Base-by-base conservation (phyloP, 2,329 filamentous ascomycete genomes). In the Trichoderma afroharzianum region DNA sequence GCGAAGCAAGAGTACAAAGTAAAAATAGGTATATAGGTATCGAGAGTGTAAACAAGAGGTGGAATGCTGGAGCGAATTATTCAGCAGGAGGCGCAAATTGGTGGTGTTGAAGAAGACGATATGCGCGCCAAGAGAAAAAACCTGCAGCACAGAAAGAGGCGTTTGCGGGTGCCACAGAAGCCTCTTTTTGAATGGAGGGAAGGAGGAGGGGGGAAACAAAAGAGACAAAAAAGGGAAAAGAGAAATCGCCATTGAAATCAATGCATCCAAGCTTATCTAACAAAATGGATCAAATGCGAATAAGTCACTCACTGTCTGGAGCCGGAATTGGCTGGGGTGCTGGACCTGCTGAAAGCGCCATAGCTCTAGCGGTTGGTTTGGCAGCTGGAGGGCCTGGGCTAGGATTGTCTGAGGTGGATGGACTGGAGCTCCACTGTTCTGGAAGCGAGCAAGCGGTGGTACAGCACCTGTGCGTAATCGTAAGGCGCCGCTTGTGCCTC, bases 271-370 rank as follows among this genome's bases (percentile, higher is more conserved):
- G 47, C 39, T 53, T 50, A 58, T 67, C 50, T 39, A 64, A 70
- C 33, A 28, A 1, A 58, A 58, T 26, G 15, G 43, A 15, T 36
- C 33, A 58, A 30, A 32, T 14, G 18, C n/a, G 6, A 50, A 24
- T 21, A 71, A 66, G 57, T 70, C 61, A 71, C 68, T 71, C 57
- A 71, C 68, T 57, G 21, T 58, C 68, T 53, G 58, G 18, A 36
- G 62, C 59, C 62, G 62, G 47, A 58, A 71, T 30, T 62, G 50
- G 66, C 50, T 68, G 50, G 53, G 53, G 47, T 28, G 50, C 53
- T 43, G 70, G 66, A 33, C 36, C 58, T 72, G 70, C 70, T 72
- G 70, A 72, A 70, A 72, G 70, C 66, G 66, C 70, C 70, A 72
- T 72, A 21, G 55, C 66, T 68, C 28, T 68, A 2, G 43, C 43